Evolutionary conservation across 768 basidiomycete species (phyloP).

Genomic region (Leccinum rimulosum): DNA sequence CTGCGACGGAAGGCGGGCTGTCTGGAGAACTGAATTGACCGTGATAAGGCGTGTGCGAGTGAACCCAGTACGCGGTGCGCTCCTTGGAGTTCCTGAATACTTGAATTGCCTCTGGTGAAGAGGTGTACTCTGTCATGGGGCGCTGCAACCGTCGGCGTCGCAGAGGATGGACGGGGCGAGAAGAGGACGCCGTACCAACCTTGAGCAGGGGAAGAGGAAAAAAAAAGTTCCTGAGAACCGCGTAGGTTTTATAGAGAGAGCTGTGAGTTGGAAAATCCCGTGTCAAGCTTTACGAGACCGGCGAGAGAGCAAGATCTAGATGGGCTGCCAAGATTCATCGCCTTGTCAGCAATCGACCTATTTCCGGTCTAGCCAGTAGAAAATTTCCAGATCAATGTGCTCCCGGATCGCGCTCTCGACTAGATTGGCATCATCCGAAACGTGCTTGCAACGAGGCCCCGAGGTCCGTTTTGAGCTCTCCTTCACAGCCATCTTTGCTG

Average conservation of each 20-base stretch:
- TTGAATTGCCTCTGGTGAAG: slow-evolving; percentile 55
- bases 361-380: slow-evolving; percentile 27
- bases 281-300: slow-evolving; percentile 27
- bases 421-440: slow-evolving; percentile 28
- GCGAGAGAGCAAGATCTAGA: slow-evolving; percentile 20
- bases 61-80: slow-evolving; percentile 66
- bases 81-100: slow-evolving; percentile 59
- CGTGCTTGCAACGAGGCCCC: slow-evolving; percentile 31
- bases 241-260: slow-evolving; percentile 24
- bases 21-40: slow-evolving; percentile 56
- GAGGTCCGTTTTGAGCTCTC: not conserved
- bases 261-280: slow-evolving; percentile 24
- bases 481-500: slow-evolving; percentile 12
- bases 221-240: not conserved
- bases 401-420: slow-evolving; percentile 23
- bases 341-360: slow-evolving; percentile 20
- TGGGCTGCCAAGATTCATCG: slow-evolving; percentile 12
- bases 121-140: slow-evolving; percentile 65
- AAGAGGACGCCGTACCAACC: not conserved
- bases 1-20: slow-evolving; percentile 45
- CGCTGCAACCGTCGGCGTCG: not conserved
- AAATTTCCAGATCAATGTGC: slow-evolving; percentile 10
- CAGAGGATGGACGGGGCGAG: not conserved
- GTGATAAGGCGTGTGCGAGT: slow-evolving; percentile 36
- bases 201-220: slow-evolving; percentile 3